Evolutionary conservation across 495 filamentous ascomycete genomes (phyloP).

Genomic region (Neurospora sp.): DNA sequence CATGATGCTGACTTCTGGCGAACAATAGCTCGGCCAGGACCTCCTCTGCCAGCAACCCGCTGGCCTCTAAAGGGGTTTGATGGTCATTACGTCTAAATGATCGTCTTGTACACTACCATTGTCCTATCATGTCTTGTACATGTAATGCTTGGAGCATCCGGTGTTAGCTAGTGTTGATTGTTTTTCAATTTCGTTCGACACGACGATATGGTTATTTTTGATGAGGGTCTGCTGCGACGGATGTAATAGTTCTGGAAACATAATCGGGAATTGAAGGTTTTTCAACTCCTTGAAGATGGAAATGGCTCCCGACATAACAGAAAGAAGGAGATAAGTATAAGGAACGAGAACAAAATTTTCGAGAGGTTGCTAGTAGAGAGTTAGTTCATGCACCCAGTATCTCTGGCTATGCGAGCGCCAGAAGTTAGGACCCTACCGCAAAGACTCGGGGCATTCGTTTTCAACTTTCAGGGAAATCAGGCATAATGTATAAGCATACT

Average conservation of each 20-base stretch:
- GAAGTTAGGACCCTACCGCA: too few species aligned
- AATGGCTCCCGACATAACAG: too few species aligned
- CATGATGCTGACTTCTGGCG: neutral
- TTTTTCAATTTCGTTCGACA: neutral
- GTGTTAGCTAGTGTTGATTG: neutral
- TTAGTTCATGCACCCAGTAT: too few species aligned
- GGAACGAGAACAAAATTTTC: neutral
- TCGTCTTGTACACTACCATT: neutral
- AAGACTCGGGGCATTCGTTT: too few species aligned
- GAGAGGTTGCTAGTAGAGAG: too few species aligned
- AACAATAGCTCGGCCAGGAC: conserved; percentile 19
- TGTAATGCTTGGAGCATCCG: neutral
- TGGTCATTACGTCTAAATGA: neutral
- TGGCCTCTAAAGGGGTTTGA: conserved; percentile 21
- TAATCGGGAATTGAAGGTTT: neutral
- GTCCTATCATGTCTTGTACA: neutral
- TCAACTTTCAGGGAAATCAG: too few species aligned
- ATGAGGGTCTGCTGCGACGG: neutral
- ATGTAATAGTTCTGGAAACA: neutral
- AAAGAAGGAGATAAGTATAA: too few species aligned
- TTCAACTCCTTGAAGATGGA: neutral
- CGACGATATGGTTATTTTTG: neutral
- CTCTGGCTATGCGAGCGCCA: too few species aligned
- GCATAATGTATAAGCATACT: too few species aligned
- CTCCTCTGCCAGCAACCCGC: conserved; percentile 29